phyloP scores from a whole-genome alignment of 2,329 filamentous ascomycete species.

The Pestalotiopsis sp. region DNA sequence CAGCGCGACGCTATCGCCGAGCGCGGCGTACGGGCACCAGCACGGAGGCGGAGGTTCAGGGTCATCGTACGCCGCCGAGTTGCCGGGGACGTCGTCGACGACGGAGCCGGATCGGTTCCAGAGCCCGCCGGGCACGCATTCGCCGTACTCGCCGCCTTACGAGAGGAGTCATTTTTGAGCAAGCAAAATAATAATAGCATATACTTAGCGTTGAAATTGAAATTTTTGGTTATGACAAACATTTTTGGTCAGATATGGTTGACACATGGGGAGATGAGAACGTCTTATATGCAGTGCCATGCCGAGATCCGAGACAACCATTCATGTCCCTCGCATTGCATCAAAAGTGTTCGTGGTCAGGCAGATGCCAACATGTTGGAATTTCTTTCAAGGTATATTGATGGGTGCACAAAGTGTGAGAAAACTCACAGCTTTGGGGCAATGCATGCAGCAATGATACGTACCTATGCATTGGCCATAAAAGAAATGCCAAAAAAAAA shows the following conservation, averaged over 20 bases:
- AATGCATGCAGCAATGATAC: no score
- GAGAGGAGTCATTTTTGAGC: slow-evolving; percentile 9
- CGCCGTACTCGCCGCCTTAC: slow-evolving; percentile 10
- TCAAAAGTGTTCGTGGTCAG: neutral
- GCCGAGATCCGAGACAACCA: neutral
- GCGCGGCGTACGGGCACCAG: neutral
- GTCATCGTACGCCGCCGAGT: neutral
- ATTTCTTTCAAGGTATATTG: no score
- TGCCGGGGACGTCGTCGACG: neutral
- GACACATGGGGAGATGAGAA: no score
- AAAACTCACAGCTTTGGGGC: no score
- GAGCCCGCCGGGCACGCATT: slow-evolving; percentile 2
- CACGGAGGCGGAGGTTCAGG: neutral
- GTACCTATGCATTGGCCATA: no score
- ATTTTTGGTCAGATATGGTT: neutral
- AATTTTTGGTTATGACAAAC: neutral
- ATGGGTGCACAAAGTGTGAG: no score
- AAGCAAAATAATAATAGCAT: neutral
- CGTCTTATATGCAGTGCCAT: neutral
- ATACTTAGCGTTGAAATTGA: neutral
- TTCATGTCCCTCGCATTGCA: neutral
- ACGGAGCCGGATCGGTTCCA: neutral
- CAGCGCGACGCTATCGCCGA: neutral
- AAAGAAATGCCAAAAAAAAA: no score
- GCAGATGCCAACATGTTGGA: no score